Percentiles rank a stretch among this genome's conserved stretches.
Conservation (phyloP, 2,329 filamentous ascomycete species). For the Thelonectria discophora region DNA sequence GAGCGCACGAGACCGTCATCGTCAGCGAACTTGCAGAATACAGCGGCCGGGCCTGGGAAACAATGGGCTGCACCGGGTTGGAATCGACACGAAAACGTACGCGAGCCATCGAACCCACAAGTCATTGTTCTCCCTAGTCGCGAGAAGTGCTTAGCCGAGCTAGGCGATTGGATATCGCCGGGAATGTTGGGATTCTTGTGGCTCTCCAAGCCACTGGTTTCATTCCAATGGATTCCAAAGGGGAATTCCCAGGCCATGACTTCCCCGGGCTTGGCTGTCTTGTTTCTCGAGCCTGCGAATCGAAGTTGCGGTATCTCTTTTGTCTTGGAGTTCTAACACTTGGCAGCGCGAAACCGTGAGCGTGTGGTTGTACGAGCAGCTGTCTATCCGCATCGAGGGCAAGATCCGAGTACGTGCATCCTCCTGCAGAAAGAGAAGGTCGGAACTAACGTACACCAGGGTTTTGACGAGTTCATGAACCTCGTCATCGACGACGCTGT, state of each 20-base stretch:
- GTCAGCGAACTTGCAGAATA: slow-evolving; percentile 29
- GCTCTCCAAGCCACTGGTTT: neutral
- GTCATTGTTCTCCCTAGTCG: neutral
- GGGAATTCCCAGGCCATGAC: neutral
- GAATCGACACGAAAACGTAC: neutral
- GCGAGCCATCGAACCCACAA: neutral
- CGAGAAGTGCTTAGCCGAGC: neutral
- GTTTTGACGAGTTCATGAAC: slow-evolving; percentile 99
- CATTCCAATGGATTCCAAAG: neutral
- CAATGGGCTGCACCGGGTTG: neutral
- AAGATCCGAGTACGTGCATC: slow-evolving; percentile 80
- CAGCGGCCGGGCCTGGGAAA: slow-evolving; percentile 9
- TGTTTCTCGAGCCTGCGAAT: slow-evolving; percentile 10
- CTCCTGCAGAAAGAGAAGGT: neutral
- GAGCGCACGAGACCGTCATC: slow-evolving; percentile 21
- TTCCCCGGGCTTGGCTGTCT: neutral
- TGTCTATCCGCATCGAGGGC: slow-evolving; percentile 92
- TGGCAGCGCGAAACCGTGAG: slow-evolving; percentile 80
- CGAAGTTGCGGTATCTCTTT: neutral
- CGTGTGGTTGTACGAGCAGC: slow-evolving; percentile 97
- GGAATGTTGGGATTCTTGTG: neutral
- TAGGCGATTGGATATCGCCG: neutral
- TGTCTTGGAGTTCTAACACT: slow-evolving; percentile 32
- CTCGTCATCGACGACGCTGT: slow-evolving; percentile 94
- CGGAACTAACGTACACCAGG: slow-evolving; percentile 59